A percentile compares a stretch with the other conserved stretches of the same genome.
These are phyloP conservation scores for Chlorella sp. DNA, from an alignment of 139 green algal species.

Conservation along the genomic window DNA sequence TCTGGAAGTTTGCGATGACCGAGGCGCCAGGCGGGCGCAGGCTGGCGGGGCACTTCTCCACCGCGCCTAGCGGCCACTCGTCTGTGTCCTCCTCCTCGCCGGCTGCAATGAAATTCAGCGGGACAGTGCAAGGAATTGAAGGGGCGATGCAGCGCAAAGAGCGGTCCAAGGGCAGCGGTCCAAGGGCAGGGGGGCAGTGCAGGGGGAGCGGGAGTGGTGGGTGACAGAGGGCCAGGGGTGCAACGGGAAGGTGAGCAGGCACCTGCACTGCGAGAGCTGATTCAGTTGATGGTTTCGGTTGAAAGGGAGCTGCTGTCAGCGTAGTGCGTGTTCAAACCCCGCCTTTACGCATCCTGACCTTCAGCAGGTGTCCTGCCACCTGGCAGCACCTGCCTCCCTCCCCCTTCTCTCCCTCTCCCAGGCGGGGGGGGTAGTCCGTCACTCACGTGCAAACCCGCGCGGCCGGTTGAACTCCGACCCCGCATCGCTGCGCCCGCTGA, in stretches of 20 bases:
- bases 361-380: not conserved
- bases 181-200: not conserved
- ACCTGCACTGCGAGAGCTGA: no score
- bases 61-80: slow-evolving; percentile 12
- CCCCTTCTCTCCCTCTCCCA: no score
- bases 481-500: slow-evolving; percentile 36
- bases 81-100: slow-evolving; percentile 32
- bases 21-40: slow-evolving; percentile 2
- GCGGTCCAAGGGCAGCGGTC: not conserved
- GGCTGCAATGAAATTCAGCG: not conserved
- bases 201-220: not conserved
- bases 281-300: no score
- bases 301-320: no score
- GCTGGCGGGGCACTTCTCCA: slow-evolving; percentile 5
- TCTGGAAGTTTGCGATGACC: not conserved
- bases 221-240: not conserved
- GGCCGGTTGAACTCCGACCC: not conserved
- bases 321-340: no score
- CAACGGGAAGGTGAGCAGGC: not conserved
- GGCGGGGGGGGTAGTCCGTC: not conserved
- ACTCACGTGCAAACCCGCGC: slow-evolving; percentile 31
- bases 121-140: not conserved
- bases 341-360: not conserved
- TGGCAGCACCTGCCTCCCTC: not conserved
- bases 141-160: not conserved